Evolutionary conservation across 1,284 basidiomycete species (phyloP), one percentile per base, ranked within the genome.

Genomic region (Tylopilus sp.): DNA sequence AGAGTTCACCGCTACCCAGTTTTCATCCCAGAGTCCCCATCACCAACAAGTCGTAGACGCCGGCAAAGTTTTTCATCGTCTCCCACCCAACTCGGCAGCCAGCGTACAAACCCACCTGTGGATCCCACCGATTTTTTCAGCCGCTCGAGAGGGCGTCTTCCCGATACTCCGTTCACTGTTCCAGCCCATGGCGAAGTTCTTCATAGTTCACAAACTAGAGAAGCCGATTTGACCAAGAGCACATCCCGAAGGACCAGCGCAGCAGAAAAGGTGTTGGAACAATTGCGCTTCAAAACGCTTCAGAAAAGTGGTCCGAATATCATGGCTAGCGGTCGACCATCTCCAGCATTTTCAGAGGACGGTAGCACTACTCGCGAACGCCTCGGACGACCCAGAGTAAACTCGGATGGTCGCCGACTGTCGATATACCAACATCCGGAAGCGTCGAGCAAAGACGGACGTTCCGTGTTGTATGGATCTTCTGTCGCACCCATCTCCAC

Each of bases 1-100:
- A 77, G 97, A 33, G 86, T 98, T 0, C 92, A 97, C 65, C 83
- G 94, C 15, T 99, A 90, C 78, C 97, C 97, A 0, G 74, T 97
- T 33, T 75, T 89, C 36, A 71, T 84, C 47, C 68, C 68, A 38
- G 70, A 76, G 25, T 59, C 65, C 13, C 51, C 56, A 21, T 49
- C 53, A 40, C 47, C 64, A 33, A 53, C 52, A 29, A 61, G 48
- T 34, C 69, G 74, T 15, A 75, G 71, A 57, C 73, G 76, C 25
- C 69, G 73, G 26, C 69, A 74, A 55, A 76, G 74, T 50, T 54
- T 78, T 52, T 61, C 65, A 21, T 63, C 64, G 26, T 61, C 66
- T 35, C 50, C 64, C 30, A 48, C 57, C 16, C 66, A 66, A 23
- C 55, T 58, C n/a, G 56, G 45, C 30, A 34, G 54, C 13, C 61